Percentiles rank a stretch among this genome's conserved stretches.
phyloP scores from a whole-genome alignment of 169 alveolate species.

The Theileria orientalis region DNA sequence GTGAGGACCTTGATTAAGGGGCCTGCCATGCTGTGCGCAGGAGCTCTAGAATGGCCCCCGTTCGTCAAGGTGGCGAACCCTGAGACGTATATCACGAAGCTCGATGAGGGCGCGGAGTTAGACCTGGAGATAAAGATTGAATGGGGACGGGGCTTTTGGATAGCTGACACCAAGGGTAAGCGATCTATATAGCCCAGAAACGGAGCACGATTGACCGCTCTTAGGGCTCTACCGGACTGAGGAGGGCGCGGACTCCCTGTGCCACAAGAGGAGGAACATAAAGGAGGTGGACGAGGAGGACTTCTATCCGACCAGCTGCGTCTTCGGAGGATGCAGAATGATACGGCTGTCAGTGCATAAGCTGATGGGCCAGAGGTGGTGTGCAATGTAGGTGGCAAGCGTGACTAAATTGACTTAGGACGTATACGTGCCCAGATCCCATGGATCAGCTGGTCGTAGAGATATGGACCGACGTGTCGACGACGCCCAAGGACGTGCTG shows the following conservation, averaged over 20 bases:
- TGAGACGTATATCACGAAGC: slow-evolving; percentile 72
- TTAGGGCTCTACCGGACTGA: slow-evolving; percentile 76
- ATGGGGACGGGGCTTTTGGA: slow-evolving; percentile 81
- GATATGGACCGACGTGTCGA: slow-evolving; percentile 74
- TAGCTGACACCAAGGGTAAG: slow-evolving; percentile 68
- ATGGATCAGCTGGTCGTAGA: slow-evolving; percentile 81
- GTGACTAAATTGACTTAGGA: slow-evolving; percentile 17
- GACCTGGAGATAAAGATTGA: slow-evolving; percentile 79
- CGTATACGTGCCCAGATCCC: slow-evolving; percentile 77
- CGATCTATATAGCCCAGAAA: not conserved
- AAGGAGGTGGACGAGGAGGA: slow-evolving; percentile 73
- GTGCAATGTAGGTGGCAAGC: slow-evolving; percentile 63
- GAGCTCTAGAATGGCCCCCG: slow-evolving; percentile 77
- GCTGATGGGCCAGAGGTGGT: slow-evolving; percentile 79
- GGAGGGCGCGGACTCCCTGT: slow-evolving; percentile 75
- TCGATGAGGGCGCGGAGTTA: slow-evolving; percentile 73
- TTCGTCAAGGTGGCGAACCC: slow-evolving; percentile 68
- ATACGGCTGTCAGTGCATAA: slow-evolving; percentile 85
- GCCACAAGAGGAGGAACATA: slow-evolving; percentile 72
- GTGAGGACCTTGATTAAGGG: slow-evolving; percentile 73
- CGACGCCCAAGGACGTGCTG: slow-evolving; percentile 54
- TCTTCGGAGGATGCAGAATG: slow-evolving; percentile 82
- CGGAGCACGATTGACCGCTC: not conserved
- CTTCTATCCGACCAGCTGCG: slow-evolving; percentile 74
- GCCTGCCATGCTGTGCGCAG: slow-evolving; percentile 78